Evolutionary conservation across 129 eudicot species (phyloP), one percentile per base, ranked within the genome.

Genomic region (Saussurea involucrata): DNA sequence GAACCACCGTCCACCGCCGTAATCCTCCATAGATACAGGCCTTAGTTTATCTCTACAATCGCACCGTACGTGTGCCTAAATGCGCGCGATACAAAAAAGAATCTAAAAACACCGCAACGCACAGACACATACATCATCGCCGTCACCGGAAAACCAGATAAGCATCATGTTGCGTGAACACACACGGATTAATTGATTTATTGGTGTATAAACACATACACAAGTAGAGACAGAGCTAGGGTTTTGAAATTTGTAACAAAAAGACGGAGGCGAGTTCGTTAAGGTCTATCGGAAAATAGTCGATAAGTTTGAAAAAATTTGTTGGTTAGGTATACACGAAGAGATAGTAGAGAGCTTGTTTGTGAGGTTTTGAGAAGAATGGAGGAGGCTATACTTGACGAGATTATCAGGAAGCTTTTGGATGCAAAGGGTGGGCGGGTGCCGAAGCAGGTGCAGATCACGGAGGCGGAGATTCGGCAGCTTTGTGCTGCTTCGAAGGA

Each of bases 381-480:
- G 95, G 95, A 90, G 66, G 95, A 90, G 24, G 80, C 77, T 24
- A 44, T 85, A 46, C 74, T 90, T 21, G 90, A 87, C 49, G 90
- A 90, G 61, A 87, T 90, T 4, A 87, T 90, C 15, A 74, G 84
- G 72, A 73, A 88, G 82, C 84, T 90, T 2, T 22, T 83, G 24
- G 95, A 87, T 25, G 86, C 90, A 6, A 90, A 90, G 80, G 76
- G 68, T 11, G 95, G 92, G 36, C 78, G 91, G 17, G 83, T 83
- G 68, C 81, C 83, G 64, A 90, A 85, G 71, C 95, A 90, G 83
- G 90, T 86, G 69, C 86, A 83, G 80, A 79, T 90, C 6, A 82
- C 84, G n/a, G 95, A 90, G 84, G 63, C 88, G 63, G 96, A 90
- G 78, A 90, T 90, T 27, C 60, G 83, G 61, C 92, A 83, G 83